A percentile compares a stretch with the other conserved stretches of the same genome.
Evolutionary conservation across 176 grass and related monocot genomes (phyloP).

Genomic region (Pontederia crassipes): DNA sequence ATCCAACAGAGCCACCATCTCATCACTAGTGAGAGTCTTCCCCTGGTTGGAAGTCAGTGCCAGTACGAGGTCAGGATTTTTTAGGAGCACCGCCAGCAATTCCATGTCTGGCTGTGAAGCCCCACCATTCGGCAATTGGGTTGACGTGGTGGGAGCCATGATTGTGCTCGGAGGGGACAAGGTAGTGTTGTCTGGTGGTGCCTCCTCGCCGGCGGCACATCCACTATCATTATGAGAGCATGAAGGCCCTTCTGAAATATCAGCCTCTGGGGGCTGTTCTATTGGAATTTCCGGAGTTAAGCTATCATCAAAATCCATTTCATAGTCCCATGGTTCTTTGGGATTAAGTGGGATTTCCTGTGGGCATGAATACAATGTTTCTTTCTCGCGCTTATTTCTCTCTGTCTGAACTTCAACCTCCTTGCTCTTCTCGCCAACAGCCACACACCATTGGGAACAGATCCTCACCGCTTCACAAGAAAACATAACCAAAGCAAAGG

Average conservation of each 20-base stretch:
- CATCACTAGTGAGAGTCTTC: constrained; percentile 33
- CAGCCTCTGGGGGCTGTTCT: constrained; percentile 59
- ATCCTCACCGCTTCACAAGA: constrained; percentile 54
- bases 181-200: constrained; percentile 23
- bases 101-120: constrained; percentile 54
- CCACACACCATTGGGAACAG: constrained; percentile 58
- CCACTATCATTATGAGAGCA: constrained; percentile 4
- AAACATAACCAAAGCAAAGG: constrained; percentile 6
- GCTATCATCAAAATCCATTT: constrained; percentile 93
- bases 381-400: constrained; percentile 65
- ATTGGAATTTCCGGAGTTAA: constrained; percentile 77
- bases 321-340: constrained; percentile 80
- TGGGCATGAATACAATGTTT: constrained; percentile 50
- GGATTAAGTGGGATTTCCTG: constrained; percentile 56
- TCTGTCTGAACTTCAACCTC: constrained; percentile 65
- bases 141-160: constrained; percentile 18
- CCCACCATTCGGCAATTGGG: constrained; percentile 17
- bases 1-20: constrained; percentile 72
- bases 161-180: not conserved
- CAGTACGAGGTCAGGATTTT: constrained; percentile 90
- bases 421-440: constrained; percentile 68
- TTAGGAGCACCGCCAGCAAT: constrained; percentile 81
- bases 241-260: constrained; percentile 9
- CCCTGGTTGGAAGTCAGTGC: constrained; percentile 62
- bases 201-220: constrained; percentile 9